phyloP scores from a whole-genome alignment of 768 basidiomycete species.

The Suillus variegatus region DNA sequence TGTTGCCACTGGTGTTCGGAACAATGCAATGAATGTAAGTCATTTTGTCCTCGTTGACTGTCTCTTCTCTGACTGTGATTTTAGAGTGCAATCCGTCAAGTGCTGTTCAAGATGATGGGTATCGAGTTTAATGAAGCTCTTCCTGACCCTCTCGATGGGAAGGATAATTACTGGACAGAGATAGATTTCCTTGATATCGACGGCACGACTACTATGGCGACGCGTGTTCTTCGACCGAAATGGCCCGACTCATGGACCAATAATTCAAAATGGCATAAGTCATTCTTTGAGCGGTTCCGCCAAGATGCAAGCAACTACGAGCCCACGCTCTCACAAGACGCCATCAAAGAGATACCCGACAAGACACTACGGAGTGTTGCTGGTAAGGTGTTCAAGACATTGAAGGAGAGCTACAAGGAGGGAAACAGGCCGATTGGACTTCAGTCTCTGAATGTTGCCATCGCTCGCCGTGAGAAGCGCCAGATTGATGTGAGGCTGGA shows the following conservation, averaged over 20 bases:
- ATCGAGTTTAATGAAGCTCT: neutral
- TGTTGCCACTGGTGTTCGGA: no score
- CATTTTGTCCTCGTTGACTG: no score
- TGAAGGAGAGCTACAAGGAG: neutral
- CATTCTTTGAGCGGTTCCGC: neutral
- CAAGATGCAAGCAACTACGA: neutral
- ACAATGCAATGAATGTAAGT: no score
- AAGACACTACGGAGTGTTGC: neutral
- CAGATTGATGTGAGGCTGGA: neutral
- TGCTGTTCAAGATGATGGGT: neutral
- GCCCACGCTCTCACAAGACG: neutral
- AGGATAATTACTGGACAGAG: neutral
- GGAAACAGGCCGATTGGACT: neutral
- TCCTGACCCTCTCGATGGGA: neutral
- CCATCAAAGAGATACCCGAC: neutral
- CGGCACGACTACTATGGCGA: neutral
- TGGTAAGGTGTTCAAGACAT: neutral
- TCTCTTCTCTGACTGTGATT: neutral
- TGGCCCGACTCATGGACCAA: neutral
- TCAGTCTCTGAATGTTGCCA: neutral
- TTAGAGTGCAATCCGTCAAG: neutral
- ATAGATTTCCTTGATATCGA: neutral
- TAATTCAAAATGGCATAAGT: neutral
- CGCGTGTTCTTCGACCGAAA: neutral
- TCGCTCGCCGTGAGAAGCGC: neutral